These are phyloP conservation scores for Cicer pinnatifidum DNA, from an alignment of 306 rosid species.

Conservation along the genomic window DNA sequence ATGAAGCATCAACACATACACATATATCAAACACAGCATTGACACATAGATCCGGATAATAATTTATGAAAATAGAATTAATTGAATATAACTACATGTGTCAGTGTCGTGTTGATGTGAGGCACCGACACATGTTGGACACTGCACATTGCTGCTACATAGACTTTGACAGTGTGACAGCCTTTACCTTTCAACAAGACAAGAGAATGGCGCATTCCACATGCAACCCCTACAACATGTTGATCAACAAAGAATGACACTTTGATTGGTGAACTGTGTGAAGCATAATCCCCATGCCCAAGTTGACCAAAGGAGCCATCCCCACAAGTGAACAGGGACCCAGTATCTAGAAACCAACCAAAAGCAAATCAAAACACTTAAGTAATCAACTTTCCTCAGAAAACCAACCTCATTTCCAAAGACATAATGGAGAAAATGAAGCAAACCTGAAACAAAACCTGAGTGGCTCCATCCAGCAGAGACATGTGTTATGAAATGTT, in stretches of 20 bases:
- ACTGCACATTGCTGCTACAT: no score
- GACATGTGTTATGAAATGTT: conserved; percentile 56
- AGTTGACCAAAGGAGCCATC: conserved; percentile 97
- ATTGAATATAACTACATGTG: no score
- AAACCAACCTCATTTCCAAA: neutral
- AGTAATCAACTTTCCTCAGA: conserved; percentile 19
- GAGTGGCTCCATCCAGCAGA: conserved; percentile 99
- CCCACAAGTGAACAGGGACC: conserved; percentile 77
- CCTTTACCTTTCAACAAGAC: conserved; percentile 66
- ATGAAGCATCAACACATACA: no score
- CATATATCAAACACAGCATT: no score
- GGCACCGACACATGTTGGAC: no score
- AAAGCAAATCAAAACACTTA: conserved; percentile 6
- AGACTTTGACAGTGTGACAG: no score
- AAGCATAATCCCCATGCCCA: conserved; percentile 78
- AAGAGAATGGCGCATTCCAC: conserved; percentile 95
- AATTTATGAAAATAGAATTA: no score
- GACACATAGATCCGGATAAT: no score
- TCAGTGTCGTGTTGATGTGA: no score
- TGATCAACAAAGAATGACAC: conserved; percentile 62
- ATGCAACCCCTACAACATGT: conserved; percentile 65
- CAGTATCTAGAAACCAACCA: conserved; percentile 55
- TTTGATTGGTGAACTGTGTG: conserved; percentile 61
- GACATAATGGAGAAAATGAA: neutral
- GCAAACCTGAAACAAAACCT: conserved; percentile 86